Evolutionary conservation across 495 filamentous ascomycete genomes (phyloP).

Genomic region (Penicillium samsonianum): DNA sequence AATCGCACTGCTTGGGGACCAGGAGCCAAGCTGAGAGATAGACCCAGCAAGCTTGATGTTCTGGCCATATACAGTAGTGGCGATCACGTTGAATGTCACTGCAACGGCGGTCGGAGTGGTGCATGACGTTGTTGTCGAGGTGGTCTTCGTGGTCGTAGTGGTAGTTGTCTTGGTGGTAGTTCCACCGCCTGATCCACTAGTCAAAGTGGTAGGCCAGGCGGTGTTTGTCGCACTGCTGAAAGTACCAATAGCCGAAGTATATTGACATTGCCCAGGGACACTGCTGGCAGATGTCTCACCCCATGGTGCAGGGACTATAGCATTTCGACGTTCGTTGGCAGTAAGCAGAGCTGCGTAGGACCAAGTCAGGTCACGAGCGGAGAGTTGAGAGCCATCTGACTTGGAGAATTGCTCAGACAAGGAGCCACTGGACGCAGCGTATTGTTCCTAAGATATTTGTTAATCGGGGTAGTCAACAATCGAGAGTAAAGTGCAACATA

Average conservation of each 20-base stretch:
- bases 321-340: slow-evolving; percentile 50
- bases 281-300: slow-evolving; percentile 52
- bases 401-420: slow-evolving; percentile 63
- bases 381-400: slow-evolving; percentile 51
- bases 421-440: slow-evolving; percentile 51
- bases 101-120: slow-evolving; percentile 48
- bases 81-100: slow-evolving; percentile 60
- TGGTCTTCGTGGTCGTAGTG: slow-evolving; percentile 34
- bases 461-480: not conserved
- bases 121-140: slow-evolving; percentile 39
- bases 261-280: slow-evolving; percentile 55
- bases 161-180: slow-evolving; percentile 36
- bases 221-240: slow-evolving; percentile 58
- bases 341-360: slow-evolving; percentile 53
- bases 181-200: slow-evolving; percentile 32
- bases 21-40: slow-evolving; percentile 55
- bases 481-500: slow-evolving; percentile 8
- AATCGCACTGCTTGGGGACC: slow-evolving; percentile 53
- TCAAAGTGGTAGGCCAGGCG: slow-evolving; percentile 57
- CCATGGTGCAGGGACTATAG: slow-evolving; percentile 56
- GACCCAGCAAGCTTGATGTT: slow-evolving; percentile 61
- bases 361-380: slow-evolving; percentile 57
- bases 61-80: slow-evolving; percentile 57
- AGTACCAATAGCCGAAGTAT: slow-evolving; percentile 55
- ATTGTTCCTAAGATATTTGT: slow-evolving; percentile 32